Percentiles rank a stretch among this genome's conserved stretches.
phyloP scores from a whole-genome alignment of 352 stramenopile species.

The Globisporangium splendens region DNA sequence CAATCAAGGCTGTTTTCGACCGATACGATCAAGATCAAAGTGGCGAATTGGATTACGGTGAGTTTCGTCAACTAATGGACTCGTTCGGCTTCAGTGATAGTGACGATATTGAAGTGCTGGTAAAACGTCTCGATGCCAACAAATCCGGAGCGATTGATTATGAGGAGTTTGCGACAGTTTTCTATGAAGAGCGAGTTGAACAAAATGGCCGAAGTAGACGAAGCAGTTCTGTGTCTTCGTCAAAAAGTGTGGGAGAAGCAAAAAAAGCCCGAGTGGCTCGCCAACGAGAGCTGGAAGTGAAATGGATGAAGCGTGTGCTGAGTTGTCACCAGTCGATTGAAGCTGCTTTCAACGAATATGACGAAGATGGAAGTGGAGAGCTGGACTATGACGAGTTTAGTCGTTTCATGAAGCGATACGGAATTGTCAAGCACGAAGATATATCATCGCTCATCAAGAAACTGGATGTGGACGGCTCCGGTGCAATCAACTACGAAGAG shows the following conservation, averaged over 20 bases:
- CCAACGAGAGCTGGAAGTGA: constrained; percentile 46
- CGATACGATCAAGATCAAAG: constrained; percentile 41
- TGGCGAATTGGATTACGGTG: constrained; percentile 36
- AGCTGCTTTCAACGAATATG: constrained; percentile 61
- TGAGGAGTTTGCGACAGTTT: constrained; percentile 63
- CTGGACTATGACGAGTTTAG: constrained; percentile 62
- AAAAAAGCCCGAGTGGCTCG: constrained; percentile 27
- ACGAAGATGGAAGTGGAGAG: constrained; percentile 39
- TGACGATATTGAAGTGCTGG: constrained; percentile 40
- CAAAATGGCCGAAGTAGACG: not conserved
- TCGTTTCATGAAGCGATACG: constrained; percentile 70
- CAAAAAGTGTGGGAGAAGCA: constrained; percentile 11
- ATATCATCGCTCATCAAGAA: constrained; percentile 43
- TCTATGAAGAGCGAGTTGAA: constrained; percentile 32
- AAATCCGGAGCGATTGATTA: constrained; percentile 47
- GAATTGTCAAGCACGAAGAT: constrained; percentile 50
- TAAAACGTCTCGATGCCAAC: constrained; percentile 43
- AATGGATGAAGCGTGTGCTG: constrained; percentile 60
- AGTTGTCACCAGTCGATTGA: constrained; percentile 59
- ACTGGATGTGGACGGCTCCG: constrained; percentile 47
- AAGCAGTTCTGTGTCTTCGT: not conserved
- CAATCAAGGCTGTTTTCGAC: constrained; percentile 34
- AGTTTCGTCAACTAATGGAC: constrained; percentile 44
- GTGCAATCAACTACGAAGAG: constrained; percentile 50
- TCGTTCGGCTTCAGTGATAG: constrained; percentile 42